phyloP scores from a whole-genome alignment of 2,329 filamentous ascomycete species.

The Lecanicillium sp. region DNA sequence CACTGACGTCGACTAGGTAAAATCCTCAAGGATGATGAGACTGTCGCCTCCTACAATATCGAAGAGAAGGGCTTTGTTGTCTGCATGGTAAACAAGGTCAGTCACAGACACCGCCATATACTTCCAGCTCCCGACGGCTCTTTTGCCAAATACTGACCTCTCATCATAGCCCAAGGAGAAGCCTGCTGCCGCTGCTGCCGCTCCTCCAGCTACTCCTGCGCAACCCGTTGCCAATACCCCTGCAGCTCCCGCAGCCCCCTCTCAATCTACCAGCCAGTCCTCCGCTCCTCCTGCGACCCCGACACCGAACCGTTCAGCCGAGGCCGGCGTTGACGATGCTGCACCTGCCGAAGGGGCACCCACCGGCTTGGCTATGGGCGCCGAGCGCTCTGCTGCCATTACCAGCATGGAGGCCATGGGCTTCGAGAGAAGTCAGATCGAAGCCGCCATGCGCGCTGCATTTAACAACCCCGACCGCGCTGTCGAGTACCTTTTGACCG shows the following conservation, averaged over 20 bases:
- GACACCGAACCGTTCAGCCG: conserved; percentile 35
- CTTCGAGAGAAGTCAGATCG: conserved; percentile 80
- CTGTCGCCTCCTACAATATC: conserved; percentile 93
- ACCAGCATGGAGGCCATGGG: conserved; percentile 97
- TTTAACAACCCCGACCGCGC: conserved; percentile 97
- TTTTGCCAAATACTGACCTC: conserved; percentile 7
- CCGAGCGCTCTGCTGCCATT: conserved; percentile 73
- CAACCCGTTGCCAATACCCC: conserved; percentile 52
- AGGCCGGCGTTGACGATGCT: conserved; percentile 51
- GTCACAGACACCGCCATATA: conserved; percentile 12
- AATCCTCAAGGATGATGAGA: conserved; percentile 96
- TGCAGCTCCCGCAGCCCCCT: conserved; percentile 38
- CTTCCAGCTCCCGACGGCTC: no score
- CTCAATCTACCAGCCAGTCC: conserved; percentile 38
- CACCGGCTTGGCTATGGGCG: conserved; percentile 70
- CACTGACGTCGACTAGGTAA: conserved; percentile 57
- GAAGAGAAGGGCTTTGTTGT: conserved; percentile 99
- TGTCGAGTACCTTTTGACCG: conserved; percentile 88
- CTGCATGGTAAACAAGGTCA: conserved; percentile 95
- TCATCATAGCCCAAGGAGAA: conserved; percentile 52
- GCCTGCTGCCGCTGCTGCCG: conserved; percentile 48
- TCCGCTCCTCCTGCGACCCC: conserved; percentile 40
- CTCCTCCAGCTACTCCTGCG: conserved; percentile 51
- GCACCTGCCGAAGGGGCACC: conserved; percentile 38
- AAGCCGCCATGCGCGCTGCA: conserved; percentile 89